Conservation (phyloP, 2,329 filamentous ascomycete genomes). For the Penicillium sp. region DNA sequence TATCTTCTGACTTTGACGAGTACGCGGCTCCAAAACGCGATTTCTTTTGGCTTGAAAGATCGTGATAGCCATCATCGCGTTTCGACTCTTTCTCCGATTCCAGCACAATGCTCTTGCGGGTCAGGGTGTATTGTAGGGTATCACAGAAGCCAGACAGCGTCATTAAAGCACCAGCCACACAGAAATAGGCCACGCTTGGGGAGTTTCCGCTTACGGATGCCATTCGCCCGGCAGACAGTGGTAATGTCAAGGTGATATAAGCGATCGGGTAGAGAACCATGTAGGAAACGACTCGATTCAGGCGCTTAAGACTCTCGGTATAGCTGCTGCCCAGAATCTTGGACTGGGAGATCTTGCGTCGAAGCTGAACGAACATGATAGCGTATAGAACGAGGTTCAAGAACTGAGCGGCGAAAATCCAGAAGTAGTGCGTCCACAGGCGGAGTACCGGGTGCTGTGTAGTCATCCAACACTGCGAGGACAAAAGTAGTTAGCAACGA, state of each 20-base stretch:
- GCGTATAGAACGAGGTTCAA: slow-evolving; percentile 52
- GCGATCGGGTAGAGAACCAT: slow-evolving; percentile 46
- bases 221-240: slow-evolving; percentile 54
- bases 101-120: slow-evolving; percentile 17
- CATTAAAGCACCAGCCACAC: slow-evolving; percentile 56
- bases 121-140: slow-evolving; percentile 56
- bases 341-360: slow-evolving; percentile 40
- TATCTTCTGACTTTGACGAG: slow-evolving; percentile 7
- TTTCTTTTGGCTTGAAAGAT: slow-evolving; percentile 12
- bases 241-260: slow-evolving; percentile 65
- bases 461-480: slow-evolving; percentile 53
- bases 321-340: slow-evolving; percentile 28
- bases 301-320: slow-evolving; percentile 32
- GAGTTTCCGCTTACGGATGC: slow-evolving; percentile 32
- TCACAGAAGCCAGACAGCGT: slow-evolving; percentile 61
- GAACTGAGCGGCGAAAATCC: slow-evolving; percentile 57
- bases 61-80: slow-evolving; percentile 13
- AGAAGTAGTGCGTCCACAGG: slow-evolving; percentile 55
- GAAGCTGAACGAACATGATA: slow-evolving; percentile 50
- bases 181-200: slow-evolving; percentile 45
- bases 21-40: slow-evolving; percentile 2
- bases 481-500: not conserved
- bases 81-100: slow-evolving; percentile 19
- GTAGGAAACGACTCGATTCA: slow-evolving; percentile 39
- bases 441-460: slow-evolving; percentile 46